Evolutionary conservation across 2,329 filamentous ascomycete species (phyloP).

Genomic region (Cadophora malorum): DNA sequence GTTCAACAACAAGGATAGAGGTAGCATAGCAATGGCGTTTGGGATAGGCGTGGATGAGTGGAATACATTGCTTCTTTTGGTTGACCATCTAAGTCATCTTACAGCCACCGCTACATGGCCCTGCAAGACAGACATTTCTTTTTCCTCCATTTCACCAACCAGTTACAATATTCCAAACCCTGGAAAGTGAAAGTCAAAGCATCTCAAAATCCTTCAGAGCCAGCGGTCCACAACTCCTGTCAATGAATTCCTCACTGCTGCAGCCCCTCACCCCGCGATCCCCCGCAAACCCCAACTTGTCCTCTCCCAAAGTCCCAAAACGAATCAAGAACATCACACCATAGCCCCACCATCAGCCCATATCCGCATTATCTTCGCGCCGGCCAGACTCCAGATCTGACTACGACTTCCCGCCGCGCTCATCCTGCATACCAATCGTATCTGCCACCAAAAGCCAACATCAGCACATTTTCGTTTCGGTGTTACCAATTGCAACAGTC

Average conservation of each 20-base stretch:
- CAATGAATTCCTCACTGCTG: background rate
- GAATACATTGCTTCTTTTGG: background rate
- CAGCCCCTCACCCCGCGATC: conserved; percentile 9
- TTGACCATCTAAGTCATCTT: conserved; percentile 6
- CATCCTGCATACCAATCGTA: conserved; percentile 60
- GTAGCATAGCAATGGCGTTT: conserved; percentile 41
- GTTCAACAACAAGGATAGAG: conserved; percentile 31
- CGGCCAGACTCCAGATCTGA: background rate
- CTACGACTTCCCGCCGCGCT: conserved; percentile 48
- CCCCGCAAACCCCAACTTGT: conserved; percentile 15
- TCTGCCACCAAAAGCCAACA: background rate
- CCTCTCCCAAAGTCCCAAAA: background rate
- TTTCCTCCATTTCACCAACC: background rate
- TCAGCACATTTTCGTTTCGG: background rate
- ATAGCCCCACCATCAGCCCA: background rate
- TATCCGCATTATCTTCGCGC: background rate
- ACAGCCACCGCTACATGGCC: background rate
- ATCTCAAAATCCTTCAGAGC: conserved; percentile 2
- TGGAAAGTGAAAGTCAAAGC: background rate
- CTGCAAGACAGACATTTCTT: background rate
- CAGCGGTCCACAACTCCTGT: too few relatives aligned
- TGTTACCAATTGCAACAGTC: background rate
- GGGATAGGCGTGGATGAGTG: conserved; percentile 13
- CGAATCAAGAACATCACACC: background rate
- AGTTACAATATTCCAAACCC: background rate